These are phyloP conservation scores for Psilocybe cubensis DNA, from an alignment of 768 basidiomycete species.

Conservation along the genomic window DNA sequence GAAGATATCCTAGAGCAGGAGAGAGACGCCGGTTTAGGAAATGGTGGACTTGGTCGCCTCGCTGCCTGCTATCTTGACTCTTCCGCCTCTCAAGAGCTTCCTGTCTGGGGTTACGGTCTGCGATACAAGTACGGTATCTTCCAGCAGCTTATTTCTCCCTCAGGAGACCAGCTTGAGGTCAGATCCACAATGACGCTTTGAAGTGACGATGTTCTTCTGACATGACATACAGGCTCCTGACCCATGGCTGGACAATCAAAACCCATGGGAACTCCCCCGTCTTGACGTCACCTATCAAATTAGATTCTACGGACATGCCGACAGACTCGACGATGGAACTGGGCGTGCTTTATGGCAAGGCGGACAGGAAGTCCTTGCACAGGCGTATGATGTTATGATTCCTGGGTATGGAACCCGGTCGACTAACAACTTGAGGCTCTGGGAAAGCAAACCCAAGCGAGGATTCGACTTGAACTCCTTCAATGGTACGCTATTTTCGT, in stretches of 20 bases:
- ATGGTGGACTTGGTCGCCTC: constrained; percentile 93
- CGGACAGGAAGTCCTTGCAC: constrained; percentile 91
- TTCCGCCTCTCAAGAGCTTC: constrained; percentile 87
- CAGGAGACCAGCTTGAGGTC: constrained; percentile 80
- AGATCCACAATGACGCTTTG: not conserved
- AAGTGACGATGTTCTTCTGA: not conserved
- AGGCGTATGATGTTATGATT: constrained; percentile 95
- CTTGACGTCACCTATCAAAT: constrained; percentile 86
- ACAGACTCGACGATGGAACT: constrained; percentile 61
- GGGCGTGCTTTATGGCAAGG: constrained; percentile 79
- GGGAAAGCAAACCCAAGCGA: constrained; percentile 86
- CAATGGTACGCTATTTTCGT: constrained; percentile 62
- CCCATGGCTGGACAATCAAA: constrained; percentile 88
- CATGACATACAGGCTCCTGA: constrained; percentile 68
- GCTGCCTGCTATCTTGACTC: constrained; percentile 98
- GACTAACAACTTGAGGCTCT: constrained; percentile 87
- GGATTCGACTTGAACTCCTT: constrained; percentile 95
- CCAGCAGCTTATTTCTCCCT: constrained; percentile 86
- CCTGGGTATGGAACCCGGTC: constrained; percentile 84
- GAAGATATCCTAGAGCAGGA: constrained; percentile 89
- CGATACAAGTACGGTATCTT: constrained; percentile 97
- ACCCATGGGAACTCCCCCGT: constrained; percentile 89
- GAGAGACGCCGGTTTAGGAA: constrained; percentile 93
- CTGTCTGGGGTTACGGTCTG: constrained; percentile 94
- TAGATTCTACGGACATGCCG: constrained; percentile 87